Percentiles rank a stretch among this genome's conserved stretches.
phyloP scores from a whole-genome alignment of 768 basidiomycete species.

The Exidia glandulosa region DNA sequence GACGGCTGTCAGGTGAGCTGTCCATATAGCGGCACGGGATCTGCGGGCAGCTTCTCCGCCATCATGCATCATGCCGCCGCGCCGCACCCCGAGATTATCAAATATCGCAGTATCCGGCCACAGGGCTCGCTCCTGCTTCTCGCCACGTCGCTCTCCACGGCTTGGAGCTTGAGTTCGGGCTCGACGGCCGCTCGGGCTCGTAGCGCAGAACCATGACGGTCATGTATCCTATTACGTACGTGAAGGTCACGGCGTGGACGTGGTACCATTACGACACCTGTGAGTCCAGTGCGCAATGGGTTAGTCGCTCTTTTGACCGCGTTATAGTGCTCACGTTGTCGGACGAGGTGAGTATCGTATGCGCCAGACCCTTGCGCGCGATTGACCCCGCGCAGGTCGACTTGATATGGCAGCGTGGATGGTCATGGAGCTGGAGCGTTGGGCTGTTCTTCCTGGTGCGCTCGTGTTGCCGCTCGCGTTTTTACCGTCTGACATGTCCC shows the following conservation, averaged over 20 bases:
- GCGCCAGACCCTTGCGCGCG: background rate
- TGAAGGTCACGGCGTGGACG: background rate
- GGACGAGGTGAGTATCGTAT: background rate
- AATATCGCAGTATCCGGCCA: no score
- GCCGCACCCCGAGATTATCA: no score
- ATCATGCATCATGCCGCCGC: no score
- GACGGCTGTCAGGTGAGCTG: no score
- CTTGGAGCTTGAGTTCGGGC: no score
- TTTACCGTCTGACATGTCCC: background rate
- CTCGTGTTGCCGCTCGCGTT: background rate
- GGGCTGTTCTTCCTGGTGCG: background rate
- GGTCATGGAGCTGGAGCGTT: background rate
- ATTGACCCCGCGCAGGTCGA: background rate
- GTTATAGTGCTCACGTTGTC: background rate
- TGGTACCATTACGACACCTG: background rate
- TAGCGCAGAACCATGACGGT: no score
- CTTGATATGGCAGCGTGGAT: background rate
- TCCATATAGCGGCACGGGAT: no score
- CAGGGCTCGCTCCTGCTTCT: no score
- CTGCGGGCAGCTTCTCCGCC: no score
- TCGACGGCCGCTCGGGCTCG: no score
- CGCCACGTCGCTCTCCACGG: no score
- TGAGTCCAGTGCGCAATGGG: background rate
- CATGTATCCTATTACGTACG: background rate
- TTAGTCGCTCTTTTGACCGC: background rate